Evolutionary conservation across 768 basidiomycete genomes (phyloP).

Genomic region (Suillus sp.): DNA sequence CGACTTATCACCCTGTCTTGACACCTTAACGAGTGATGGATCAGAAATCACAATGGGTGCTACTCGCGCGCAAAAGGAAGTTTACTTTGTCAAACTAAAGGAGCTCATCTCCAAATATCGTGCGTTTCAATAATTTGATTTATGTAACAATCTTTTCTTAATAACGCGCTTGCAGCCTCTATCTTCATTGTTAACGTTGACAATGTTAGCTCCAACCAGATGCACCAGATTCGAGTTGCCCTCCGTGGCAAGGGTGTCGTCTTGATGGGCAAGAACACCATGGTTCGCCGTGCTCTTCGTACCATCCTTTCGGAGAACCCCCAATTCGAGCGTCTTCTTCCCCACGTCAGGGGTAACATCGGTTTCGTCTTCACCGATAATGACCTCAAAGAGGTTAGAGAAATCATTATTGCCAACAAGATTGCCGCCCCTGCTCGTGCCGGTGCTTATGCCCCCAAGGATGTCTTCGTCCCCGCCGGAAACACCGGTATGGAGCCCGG

Average conservation of each 20-base stretch:
- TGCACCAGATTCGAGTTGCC: constrained; percentile 95
- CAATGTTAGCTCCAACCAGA: constrained; percentile 99
- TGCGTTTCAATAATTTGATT: constrained; percentile 44
- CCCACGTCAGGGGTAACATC: constrained; percentile 95
- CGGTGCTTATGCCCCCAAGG: constrained; percentile 91
- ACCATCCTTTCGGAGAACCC: constrained; percentile 87
- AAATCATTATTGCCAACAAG: constrained; percentile 93
- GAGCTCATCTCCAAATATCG: constrained; percentile 88
- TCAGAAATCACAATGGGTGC: constrained; percentile 76
- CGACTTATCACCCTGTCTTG: not conserved
- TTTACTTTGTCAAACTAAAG: constrained; percentile 93
- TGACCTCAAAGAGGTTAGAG: constrained; percentile 95
- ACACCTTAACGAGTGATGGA: constrained; percentile 3
- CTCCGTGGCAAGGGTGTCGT: constrained; percentile 97
- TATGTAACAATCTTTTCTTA: constrained; percentile 6
- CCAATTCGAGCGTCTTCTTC: constrained; percentile 95
- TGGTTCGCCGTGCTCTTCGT: constrained; percentile 98
- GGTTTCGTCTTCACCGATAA: constrained; percentile 96
- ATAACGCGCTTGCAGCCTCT: constrained; percentile 61
- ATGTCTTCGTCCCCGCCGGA: constrained; percentile 89
- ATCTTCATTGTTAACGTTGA: constrained; percentile 99
- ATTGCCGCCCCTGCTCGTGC: constrained; percentile 99
- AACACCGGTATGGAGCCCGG: constrained; percentile 99
- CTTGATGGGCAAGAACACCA: constrained; percentile 99
- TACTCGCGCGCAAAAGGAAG: constrained; percentile 83